phyloP scores from a whole-genome alignment of 1,284 basidiomycete genomes.

The Ustilago esculenta region DNA sequence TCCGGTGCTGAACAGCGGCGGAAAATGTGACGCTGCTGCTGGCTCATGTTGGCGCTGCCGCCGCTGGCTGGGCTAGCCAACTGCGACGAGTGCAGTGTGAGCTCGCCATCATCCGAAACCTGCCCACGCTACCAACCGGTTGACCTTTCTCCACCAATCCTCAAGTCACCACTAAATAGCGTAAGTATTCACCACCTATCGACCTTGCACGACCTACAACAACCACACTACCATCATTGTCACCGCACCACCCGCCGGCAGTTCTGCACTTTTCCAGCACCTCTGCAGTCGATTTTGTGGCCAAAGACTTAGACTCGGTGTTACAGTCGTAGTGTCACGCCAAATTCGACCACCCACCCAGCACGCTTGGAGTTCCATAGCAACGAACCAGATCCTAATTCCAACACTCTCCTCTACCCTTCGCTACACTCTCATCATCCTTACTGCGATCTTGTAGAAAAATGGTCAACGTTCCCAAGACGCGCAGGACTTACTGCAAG shows the following conservation, averaged over 20 bases:
- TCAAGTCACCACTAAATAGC: slow-evolving; percentile 43
- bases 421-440: slow-evolving; percentile 3
- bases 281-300: background rate
- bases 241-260: too few relatives aligned
- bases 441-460: slow-evolving; percentile 22
- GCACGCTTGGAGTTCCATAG: too few relatives aligned
- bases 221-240: background rate
- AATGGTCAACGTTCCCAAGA: slow-evolving; percentile 69
- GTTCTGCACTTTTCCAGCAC: slow-evolving; percentile 1
- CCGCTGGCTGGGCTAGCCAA: background rate
- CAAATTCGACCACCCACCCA: background rate
- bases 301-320: too few relatives aligned
- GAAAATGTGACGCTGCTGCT: slow-evolving; percentile 5
- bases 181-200: slow-evolving; percentile 40
- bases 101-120: slow-evolving; percentile 43
- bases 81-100: background rate
- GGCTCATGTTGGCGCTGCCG: background rate
- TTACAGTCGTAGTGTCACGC: too few relatives aligned
- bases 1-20: too few relatives aligned
- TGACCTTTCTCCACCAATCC: slow-evolving; percentile 50
- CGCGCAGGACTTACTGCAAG: slow-evolving; percentile 84
- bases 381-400: background rate
- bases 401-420: slow-evolving; percentile 3
- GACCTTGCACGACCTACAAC: slow-evolving; percentile 4
- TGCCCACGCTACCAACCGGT: slow-evolving; percentile 15